Conservation (phyloP, 805 yeast genomes). For the Yarrowia porcina region DNA sequence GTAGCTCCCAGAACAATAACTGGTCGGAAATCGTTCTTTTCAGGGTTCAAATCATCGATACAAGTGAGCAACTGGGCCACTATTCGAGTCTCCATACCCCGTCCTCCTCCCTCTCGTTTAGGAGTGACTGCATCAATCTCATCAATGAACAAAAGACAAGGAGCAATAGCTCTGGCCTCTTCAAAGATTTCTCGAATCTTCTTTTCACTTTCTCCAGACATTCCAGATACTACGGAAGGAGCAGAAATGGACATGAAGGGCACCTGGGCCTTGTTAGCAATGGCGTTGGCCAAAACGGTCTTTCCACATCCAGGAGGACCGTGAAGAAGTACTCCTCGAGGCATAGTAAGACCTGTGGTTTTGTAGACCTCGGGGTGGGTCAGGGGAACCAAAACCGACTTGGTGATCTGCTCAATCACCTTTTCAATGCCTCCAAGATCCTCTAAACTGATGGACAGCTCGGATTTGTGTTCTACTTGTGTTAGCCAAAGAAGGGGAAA, state of each 20-base stretch:
- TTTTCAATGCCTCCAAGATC: conserved; percentile 87
- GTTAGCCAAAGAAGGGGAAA: too few relatives aligned
- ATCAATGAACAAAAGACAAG: conserved; percentile 89
- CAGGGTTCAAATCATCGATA: conserved; percentile 87
- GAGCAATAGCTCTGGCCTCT: conserved; percentile 86
- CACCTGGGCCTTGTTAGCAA: conserved; percentile 91
- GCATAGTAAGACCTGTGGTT: conserved; percentile 90
- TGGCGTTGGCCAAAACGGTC: conserved; percentile 91
- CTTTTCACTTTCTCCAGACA: conserved; percentile 99
- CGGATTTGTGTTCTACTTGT: conserved; percentile 45
- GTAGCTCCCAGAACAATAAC: conserved; percentile 96
- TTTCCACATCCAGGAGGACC: conserved; percentile 99
- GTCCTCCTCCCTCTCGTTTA: conserved; percentile 93
- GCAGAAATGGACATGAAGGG: conserved; percentile 91
- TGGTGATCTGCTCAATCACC: conserved; percentile 82
- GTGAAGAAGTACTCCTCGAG: conserved; percentile 87
- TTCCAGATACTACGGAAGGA: conserved; percentile 94
- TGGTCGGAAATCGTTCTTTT: conserved; percentile 87
- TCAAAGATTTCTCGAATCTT: conserved; percentile 89
- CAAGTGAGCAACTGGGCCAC: conserved; percentile 94
- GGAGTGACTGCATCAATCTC: conserved; percentile 99
- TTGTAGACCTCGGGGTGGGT: conserved; percentile 87
- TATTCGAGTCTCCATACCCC: conserved; percentile 96
- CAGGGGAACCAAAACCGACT: conserved; percentile 86
- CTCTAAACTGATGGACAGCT: conserved; percentile 61